Percentiles rank a stretch among this genome's conserved stretches.
phyloP scores from a whole-genome alignment of 805 yeast species.

The Zygotorulaspora chibaensis region DNA sequence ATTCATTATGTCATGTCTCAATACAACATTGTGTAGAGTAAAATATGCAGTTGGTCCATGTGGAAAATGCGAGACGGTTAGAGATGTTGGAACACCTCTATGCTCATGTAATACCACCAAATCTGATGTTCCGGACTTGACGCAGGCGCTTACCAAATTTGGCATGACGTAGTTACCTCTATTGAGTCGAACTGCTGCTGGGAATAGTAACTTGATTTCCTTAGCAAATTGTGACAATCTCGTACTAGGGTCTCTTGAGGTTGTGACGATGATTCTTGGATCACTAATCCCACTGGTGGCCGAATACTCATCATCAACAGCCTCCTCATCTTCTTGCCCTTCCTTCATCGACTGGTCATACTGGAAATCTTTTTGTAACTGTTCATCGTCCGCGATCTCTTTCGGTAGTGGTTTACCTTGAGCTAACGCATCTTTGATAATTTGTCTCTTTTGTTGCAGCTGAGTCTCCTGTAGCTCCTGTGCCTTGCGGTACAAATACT shows the following conservation, averaged over 20 bases:
- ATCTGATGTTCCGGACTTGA: conserved; percentile 77
- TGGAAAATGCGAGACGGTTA: conserved; percentile 92
- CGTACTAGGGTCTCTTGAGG: conserved; percentile 87
- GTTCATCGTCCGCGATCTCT: conserved; percentile 83
- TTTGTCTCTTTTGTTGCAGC: conserved; percentile 79
- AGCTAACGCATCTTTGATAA: conserved; percentile 81
- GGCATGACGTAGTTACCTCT: conserved; percentile 91
- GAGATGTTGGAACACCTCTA: conserved; percentile 94
- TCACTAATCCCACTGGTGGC: conserved; percentile 83
- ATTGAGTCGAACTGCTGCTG: conserved; percentile 82
- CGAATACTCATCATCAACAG: conserved; percentile 88
- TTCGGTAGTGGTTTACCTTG: conserved; percentile 86
- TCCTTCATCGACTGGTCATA: conserved; percentile 76
- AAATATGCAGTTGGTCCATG: conserved; percentile 97
- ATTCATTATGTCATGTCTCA: conserved; percentile 86
- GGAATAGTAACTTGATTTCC: conserved; percentile 84
- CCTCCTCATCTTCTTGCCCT: conserved; percentile 32
- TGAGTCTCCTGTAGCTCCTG: conserved; percentile 86
- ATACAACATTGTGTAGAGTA: conserved; percentile 88
- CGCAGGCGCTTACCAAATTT: conserved; percentile 77
- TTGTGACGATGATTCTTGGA: conserved; percentile 87
- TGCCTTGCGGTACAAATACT: conserved; percentile 84
- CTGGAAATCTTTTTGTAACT: conserved; percentile 73
- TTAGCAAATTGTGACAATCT: conserved; percentile 86
- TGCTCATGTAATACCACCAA: conserved; percentile 88